Evolutionary conservation across 2,329 filamentous ascomycete species (phyloP).

Genomic region (Colletotrichum sp.): DNA sequence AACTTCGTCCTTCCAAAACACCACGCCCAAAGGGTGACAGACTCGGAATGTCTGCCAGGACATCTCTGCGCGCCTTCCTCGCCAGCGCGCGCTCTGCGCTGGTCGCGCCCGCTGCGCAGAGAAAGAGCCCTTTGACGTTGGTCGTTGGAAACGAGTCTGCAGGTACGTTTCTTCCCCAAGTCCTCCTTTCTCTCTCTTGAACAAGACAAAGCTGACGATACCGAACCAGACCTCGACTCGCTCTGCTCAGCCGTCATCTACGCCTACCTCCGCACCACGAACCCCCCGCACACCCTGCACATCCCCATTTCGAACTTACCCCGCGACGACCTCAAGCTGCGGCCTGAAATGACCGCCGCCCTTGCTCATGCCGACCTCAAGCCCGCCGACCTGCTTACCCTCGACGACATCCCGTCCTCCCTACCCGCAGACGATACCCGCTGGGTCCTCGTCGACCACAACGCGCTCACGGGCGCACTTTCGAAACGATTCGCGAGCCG

Average conservation of each 20-base stretch:
- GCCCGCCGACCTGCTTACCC: constrained; percentile 67
- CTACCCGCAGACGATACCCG: constrained; percentile 61
- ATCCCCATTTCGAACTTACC: constrained; percentile 78
- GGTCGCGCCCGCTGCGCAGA: constrained; percentile 45
- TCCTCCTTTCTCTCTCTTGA: background rate
- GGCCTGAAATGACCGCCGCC: constrained; percentile 73
- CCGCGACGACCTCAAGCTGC: constrained; percentile 69
- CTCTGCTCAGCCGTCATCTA: constrained; percentile 76
- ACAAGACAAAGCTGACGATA: background rate
- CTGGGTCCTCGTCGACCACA: constrained; percentile 84
- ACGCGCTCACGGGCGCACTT: constrained; percentile 69
- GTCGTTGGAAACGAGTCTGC: constrained; percentile 73
- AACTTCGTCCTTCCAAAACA: background rate
- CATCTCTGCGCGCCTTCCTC: constrained; percentile 56
- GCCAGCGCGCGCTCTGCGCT: constrained; percentile 53
- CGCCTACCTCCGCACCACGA: constrained; percentile 73
- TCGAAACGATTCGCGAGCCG: constrained; percentile 53
- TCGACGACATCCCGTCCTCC: constrained; percentile 50
- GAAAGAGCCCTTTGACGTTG: constrained; percentile 57
- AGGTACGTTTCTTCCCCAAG: constrained; percentile 43
- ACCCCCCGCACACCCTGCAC: constrained; percentile 60
- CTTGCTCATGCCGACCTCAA: constrained; percentile 65
- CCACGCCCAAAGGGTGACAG: background rate
- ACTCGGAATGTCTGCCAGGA: constrained; percentile 31
- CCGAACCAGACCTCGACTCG: constrained; percentile 76